These are phyloP conservation scores for Exophiala phaeomuriformis DNA, from an alignment of 2,329 filamentous ascomycete species.

Conservation along the genomic window DNA sequence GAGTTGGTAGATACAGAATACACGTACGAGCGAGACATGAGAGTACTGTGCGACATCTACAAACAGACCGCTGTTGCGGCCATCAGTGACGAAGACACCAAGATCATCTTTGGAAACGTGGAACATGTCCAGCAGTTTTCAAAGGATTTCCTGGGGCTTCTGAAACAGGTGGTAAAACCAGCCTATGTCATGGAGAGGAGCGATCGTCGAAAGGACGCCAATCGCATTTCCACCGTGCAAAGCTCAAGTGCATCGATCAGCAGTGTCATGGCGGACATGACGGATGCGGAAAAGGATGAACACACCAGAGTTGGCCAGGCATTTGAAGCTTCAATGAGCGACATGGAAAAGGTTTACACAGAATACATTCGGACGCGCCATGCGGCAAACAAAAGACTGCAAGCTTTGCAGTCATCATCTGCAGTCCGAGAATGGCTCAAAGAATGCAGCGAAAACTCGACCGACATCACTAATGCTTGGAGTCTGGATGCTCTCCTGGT, in stretches of 20 bases:
- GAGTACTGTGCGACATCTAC: constrained; percentile 95
- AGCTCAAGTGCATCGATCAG: constrained; percentile 38
- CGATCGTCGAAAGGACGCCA: constrained; percentile 47
- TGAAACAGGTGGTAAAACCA: constrained; percentile 71
- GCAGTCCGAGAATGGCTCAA: constrained; percentile 72
- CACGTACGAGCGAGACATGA: constrained; percentile 89
- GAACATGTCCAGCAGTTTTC: constrained; percentile 87
- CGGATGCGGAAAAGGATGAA: constrained; percentile 51
- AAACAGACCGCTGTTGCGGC: constrained; percentile 81
- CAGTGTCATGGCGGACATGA: constrained; percentile 30
- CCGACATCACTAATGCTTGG: constrained; percentile 90
- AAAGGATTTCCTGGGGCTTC: constrained; percentile 64
- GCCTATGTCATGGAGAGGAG: constrained; percentile 64
- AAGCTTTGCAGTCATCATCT: constrained; percentile 49
- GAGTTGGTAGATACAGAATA: constrained; percentile 91
- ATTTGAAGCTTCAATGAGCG: constrained; percentile 49
- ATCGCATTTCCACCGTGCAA: constrained; percentile 41
- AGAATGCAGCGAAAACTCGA: constrained; percentile 86
- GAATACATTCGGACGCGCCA: constrained; percentile 60
- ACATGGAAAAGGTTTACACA: constrained; percentile 59
- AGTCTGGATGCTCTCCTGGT: constrained; percentile 92
- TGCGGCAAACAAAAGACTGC: constrained; percentile 55
- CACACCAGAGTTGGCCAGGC: constrained; percentile 53
- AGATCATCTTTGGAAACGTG: constrained; percentile 84
- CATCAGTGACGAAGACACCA: constrained; percentile 75